A percentile compares a stretch with the other conserved stretches of the same genome.
These are phyloP conservation scores for Globisporangium camurandrum DNA, from an alignment of 352 stramenopile species.

Conservation along the genomic window DNA sequence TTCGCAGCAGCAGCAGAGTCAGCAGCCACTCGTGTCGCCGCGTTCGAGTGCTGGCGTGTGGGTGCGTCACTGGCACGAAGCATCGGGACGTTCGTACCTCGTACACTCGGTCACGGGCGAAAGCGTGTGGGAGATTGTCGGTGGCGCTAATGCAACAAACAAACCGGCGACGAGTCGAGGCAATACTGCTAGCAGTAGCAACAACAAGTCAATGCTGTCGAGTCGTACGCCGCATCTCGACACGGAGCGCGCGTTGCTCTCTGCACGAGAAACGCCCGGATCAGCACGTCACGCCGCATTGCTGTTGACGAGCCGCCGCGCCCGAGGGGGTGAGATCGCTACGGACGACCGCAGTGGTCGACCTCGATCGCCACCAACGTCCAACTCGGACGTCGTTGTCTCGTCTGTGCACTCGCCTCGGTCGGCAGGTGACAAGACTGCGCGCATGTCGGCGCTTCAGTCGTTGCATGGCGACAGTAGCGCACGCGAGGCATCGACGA, in stretches of 20 bases:
- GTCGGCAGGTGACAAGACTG: neutral
- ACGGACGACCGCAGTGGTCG: too few species aligned
- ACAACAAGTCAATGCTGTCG: neutral
- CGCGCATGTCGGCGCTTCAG: neutral
- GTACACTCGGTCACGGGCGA: slow-evolving; percentile 63
- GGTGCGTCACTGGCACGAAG: slow-evolving; percentile 57
- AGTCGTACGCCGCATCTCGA: slow-evolving; percentile 2
- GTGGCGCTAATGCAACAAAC: neutral
- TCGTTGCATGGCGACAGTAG: neutral
- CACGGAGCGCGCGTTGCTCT: neutral
- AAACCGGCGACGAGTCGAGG: neutral
- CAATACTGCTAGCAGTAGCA: neutral
- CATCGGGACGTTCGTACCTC: slow-evolving; percentile 42
- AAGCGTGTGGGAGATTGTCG: slow-evolving; percentile 59
- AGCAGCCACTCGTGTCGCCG: neutral
- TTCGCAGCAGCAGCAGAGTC: neutral
- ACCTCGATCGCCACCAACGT: slow-evolving; percentile 17
- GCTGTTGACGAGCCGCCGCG: too few species aligned
- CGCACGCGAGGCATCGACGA: neutral
- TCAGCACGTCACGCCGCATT: slow-evolving; percentile 4
- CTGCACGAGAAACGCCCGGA: neutral
- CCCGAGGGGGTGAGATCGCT: too few species aligned
- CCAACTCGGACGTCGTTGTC: slow-evolving; percentile 30
- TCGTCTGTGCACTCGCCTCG: slow-evolving; percentile 7
- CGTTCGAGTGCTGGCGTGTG: slow-evolving; percentile 23